A percentile compares a stretch with the other conserved stretches of the same genome.
These are phyloP conservation scores for Cryphonectria parasitica DNA, from an alignment of 2,329 filamentous ascomycete species.

Conservation along the genomic window DNA sequence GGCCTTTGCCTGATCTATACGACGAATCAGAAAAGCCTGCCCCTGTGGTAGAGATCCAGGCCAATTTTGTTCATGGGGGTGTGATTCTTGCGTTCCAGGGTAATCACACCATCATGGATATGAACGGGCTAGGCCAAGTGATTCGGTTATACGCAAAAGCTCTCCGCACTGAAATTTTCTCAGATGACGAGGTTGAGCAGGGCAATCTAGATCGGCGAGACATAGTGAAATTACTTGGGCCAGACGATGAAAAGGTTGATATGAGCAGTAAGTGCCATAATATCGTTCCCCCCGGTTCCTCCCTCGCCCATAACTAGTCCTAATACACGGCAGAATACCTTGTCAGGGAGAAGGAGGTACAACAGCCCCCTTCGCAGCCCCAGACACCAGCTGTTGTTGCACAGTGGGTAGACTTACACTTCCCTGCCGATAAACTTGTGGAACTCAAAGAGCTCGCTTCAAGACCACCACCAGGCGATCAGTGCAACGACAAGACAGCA, in stretches of 20 bases:
- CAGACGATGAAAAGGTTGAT: conserved; percentile 13
- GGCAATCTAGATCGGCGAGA: conserved; percentile 23
- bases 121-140: conserved; percentile 31
- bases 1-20: conserved; percentile 20
- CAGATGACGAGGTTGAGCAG: conserved; percentile 4
- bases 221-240: conserved; percentile 20
- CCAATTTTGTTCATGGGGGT: conserved; percentile 31
- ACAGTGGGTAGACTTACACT: conserved; percentile 29
- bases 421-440: conserved; percentile 12
- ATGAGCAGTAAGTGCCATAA: background rate
- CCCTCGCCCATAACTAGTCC: background rate
- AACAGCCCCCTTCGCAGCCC: background rate
- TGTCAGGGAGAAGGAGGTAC: background rate
- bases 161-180: conserved; percentile 18
- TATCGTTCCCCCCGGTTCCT: background rate
- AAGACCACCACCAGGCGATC: background rate
- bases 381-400: background rate
- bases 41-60: conserved; percentile 30
- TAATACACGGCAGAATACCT: background rate
- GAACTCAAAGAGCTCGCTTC: conserved; percentile 21
- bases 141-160: conserved; percentile 24
- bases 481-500: background rate
- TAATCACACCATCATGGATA: conserved; percentile 33
- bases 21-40: conserved; percentile 16
- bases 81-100: conserved; percentile 31